phyloP scores from a whole-genome alignment of 371 early-diverging fungal species.

The Syncephalis fuscata region DNA sequence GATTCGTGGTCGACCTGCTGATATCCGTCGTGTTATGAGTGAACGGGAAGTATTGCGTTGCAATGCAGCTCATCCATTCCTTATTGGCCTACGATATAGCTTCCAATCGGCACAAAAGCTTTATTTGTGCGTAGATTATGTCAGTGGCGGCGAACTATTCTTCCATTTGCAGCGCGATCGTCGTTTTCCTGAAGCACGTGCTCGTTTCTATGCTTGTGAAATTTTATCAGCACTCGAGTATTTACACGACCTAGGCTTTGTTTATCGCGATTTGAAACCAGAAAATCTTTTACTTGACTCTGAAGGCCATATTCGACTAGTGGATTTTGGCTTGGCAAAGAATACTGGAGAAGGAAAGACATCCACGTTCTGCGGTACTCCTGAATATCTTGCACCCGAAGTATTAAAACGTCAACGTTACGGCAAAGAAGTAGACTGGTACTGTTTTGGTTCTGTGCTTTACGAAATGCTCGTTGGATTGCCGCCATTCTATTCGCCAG shows the following conservation, averaged over 20 bases:
- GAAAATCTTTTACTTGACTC: slow-evolving; percentile 36
- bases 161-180: slow-evolving; percentile 36
- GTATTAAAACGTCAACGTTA: slow-evolving; percentile 41
- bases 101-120: slow-evolving; percentile 46
- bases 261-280: slow-evolving; percentile 44
- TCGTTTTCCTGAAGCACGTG: slow-evolving; percentile 29
- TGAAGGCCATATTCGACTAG: slow-evolving; percentile 49
- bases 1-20: slow-evolving; percentile 39
- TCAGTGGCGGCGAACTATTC: slow-evolving; percentile 62
- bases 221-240: slow-evolving; percentile 42
- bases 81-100: slow-evolving; percentile 43
- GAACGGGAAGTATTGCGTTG: slow-evolving; percentile 61
- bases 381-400: slow-evolving; percentile 52
- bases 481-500: slow-evolving; percentile 41
- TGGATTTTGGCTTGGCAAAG: slow-evolving; percentile 68
- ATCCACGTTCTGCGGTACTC: slow-evolving; percentile 61
- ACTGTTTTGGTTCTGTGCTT: slow-evolving; percentile 59
- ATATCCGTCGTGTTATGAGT: slow-evolving; percentile 46
- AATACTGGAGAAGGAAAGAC: slow-evolving; percentile 31
- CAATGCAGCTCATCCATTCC: slow-evolving; percentile 31
- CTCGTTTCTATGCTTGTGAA: slow-evolving; percentile 47
- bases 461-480: slow-evolving; percentile 53
- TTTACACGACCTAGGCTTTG: slow-evolving; percentile 40
- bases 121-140: slow-evolving; percentile 53
- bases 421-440: slow-evolving; percentile 55